These are phyloP conservation scores for Gamarada debralockiae DNA, from an alignment of 495 filamentous ascomycete genomes.

Conservation along the genomic window DNA sequence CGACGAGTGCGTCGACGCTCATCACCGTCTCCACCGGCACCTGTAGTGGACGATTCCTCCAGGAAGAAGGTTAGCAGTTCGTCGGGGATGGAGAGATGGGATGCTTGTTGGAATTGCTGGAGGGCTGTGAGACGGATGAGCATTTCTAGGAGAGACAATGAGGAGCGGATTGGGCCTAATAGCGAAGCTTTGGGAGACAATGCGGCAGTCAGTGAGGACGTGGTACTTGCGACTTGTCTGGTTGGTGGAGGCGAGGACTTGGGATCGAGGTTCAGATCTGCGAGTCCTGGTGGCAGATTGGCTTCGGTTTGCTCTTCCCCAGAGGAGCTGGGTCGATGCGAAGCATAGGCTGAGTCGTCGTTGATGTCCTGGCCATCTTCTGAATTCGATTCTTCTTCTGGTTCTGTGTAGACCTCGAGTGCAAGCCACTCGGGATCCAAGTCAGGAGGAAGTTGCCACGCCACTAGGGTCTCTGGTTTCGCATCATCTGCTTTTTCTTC, in stretches of 20 bases:
- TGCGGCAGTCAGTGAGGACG: slow-evolving; percentile 23
- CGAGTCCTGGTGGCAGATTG: slow-evolving; percentile 3
- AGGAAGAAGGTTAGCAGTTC: slow-evolving; percentile 94
- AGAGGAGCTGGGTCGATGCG: slow-evolving; percentile 23
- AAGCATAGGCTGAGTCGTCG: slow-evolving; percentile 21
- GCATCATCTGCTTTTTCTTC: neutral
- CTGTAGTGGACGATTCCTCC: slow-evolving; percentile 69
- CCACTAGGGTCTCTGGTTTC: slow-evolving; percentile 14
- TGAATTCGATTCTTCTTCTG: slow-evolving; percentile 39
- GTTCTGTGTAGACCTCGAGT: slow-evolving; percentile 76
- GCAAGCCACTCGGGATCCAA: slow-evolving; percentile 96
- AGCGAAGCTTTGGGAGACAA: slow-evolving; percentile 25
- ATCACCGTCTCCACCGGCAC: slow-evolving; percentile 66
- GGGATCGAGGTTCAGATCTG: slow-evolving; percentile 18
- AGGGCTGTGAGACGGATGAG: slow-evolving; percentile 86
- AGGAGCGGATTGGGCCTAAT: slow-evolving; percentile 62
- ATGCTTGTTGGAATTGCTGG: slow-evolving; percentile 95
- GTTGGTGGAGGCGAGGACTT: slow-evolving; percentile 20
- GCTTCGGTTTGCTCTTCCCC: slow-evolving; percentile 1
- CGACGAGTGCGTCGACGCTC: slow-evolving; percentile 64
- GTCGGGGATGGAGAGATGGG: slow-evolving; percentile 91
- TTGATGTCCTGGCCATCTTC: slow-evolving; percentile 31
- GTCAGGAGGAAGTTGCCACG: slow-evolving; percentile 69
- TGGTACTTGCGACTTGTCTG: slow-evolving; percentile 10
- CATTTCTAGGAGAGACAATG: slow-evolving; percentile 90